Percentiles rank a stretch among this genome's conserved stretches.
Evolutionary conservation across 208 protist genomes (phyloP).

Genomic region (Phytomonas sp.): DNA sequence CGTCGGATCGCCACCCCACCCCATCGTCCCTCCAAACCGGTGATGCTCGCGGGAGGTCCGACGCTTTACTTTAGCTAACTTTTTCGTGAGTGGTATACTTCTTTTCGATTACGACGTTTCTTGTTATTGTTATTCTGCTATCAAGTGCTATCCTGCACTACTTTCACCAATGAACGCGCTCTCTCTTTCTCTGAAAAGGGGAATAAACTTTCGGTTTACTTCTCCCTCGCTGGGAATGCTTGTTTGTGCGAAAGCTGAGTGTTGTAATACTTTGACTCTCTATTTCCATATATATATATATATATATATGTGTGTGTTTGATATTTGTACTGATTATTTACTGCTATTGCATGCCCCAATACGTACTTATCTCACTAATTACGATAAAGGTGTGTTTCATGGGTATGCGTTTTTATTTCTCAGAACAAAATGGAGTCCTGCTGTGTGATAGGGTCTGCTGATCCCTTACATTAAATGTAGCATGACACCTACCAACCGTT

Average conservation of each 20-base stretch:
- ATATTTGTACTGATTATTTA: not conserved
- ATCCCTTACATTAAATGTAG: not conserved
- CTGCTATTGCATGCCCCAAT: not conserved
- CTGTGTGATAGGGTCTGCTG: not conserved
- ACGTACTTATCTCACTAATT: not conserved
- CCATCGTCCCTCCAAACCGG: not conserved
- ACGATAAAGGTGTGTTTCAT: too few species aligned
- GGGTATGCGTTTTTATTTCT: not conserved
- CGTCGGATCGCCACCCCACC: too few species aligned
- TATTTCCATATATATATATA: too few species aligned
- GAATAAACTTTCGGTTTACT: not conserved
- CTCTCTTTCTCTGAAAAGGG: not conserved
- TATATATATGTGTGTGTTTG: too few species aligned
- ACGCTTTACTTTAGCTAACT: not conserved
- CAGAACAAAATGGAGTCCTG: too few species aligned
- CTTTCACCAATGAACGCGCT: too few species aligned
- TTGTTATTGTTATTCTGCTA: not conserved
- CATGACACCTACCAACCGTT: not conserved
- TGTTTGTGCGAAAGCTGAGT: not conserved
- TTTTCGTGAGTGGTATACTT: not conserved
- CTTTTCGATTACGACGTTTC: not conserved
- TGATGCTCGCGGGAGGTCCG: not conserved
- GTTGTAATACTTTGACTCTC: too few species aligned
- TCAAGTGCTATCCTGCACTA: not conserved
- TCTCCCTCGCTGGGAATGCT: not conserved